Conservation (phyloP, 192 early-diverging fungal genomes). For the Podila epigama region DNA sequence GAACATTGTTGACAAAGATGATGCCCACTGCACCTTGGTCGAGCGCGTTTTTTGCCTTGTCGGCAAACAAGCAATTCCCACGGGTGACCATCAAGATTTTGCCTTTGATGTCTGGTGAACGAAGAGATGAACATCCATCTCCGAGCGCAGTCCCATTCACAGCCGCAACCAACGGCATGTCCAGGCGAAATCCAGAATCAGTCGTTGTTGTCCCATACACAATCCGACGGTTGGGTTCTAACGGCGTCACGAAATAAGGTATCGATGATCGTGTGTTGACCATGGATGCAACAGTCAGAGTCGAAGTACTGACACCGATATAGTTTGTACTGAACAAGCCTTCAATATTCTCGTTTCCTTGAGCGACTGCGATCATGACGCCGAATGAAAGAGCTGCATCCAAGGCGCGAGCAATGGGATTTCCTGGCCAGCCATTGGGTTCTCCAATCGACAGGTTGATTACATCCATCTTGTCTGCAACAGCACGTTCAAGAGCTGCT, state of each 20-base stretch:
- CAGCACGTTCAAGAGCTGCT: slow-evolving; percentile 74
- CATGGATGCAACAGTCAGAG: slow-evolving; percentile 63
- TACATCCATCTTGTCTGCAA: slow-evolving; percentile 72
- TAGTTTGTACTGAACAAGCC: slow-evolving; percentile 66
- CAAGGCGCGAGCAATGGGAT: slow-evolving; percentile 64
- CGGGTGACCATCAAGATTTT: slow-evolving; percentile 68
- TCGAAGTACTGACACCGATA: slow-evolving; percentile 57
- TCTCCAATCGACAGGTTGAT: slow-evolving; percentile 86
- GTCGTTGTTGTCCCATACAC: slow-evolving; percentile 5
- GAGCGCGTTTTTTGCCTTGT: slow-evolving; percentile 52
- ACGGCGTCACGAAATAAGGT: slow-evolving; percentile 26
- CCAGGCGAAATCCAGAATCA: slow-evolving; percentile 5
- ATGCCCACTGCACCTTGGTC: slow-evolving; percentile 71
- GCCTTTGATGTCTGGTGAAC: slow-evolving; percentile 42
- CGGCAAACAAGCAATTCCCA: slow-evolving; percentile 68
- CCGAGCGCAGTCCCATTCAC: slow-evolving; percentile 44
- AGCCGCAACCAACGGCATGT: slow-evolving; percentile 44
- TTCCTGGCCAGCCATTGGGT: slow-evolving; percentile 60
- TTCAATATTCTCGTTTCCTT: slow-evolving; percentile 67
- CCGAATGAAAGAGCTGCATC: slow-evolving; percentile 44
- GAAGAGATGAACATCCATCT: slow-evolving; percentile 61
- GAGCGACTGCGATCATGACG: slow-evolving; percentile 60
- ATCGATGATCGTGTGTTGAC: slow-evolving; percentile 47
- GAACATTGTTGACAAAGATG: slow-evolving; percentile 64
- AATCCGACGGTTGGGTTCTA: slow-evolving; percentile 4